Evolutionary conservation across 2,329 filamentous ascomycete species (phyloP), one percentile per base, ranked within the genome.

Genomic region (Emericellopsis cladophorae): DNA sequence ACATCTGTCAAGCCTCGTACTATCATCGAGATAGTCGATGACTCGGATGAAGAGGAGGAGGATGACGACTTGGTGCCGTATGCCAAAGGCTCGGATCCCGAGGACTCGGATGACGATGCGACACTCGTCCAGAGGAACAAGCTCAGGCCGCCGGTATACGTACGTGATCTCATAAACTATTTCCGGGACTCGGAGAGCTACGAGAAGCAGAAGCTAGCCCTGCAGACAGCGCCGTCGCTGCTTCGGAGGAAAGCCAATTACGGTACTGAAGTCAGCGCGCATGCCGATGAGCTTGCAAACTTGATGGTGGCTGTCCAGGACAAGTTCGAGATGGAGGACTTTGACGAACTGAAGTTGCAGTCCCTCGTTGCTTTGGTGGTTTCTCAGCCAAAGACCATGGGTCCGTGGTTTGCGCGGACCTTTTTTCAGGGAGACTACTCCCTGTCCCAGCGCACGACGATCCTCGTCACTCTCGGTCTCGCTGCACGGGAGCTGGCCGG

Each of bases 381-480:
- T 3, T 80, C 85, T 1, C 76, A 84, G 47, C 86, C 92, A 0
- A 65, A 75, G 38, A 70, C 74, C 40, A 86, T 95, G 74, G 89
- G 79, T 0, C 84, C 78, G 12, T 93, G 86, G 82, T 85, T 93
- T 44, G 79, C 83, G 4, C 78, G 80, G 42, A 82, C 84, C 0
- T 93, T 92, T 55, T 96, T 95, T 55, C 81, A 87, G 34, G 89
- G 89, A 14, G 92, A 98, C 55, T 89, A 92, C 58, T 95, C 89
- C 0, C 66, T 96, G 31, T 76, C 81, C 0, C 90, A 96, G 56
- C 75, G 92, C 32, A 84, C 83, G 7, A 77, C 84, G 0, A 72
- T 96, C 31, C 78, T 98, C 40, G 81, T 86, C 16, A 80, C 85
- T 0, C 65, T 98, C 4, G 90, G 89, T 0, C 65, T 98, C 0